A percentile compares a stretch with the other conserved stretches of the same genome.
Conservation (phyloP, 225 moss, liverwort and hornwort genomes). For the Physcomitrium patens region DNA sequence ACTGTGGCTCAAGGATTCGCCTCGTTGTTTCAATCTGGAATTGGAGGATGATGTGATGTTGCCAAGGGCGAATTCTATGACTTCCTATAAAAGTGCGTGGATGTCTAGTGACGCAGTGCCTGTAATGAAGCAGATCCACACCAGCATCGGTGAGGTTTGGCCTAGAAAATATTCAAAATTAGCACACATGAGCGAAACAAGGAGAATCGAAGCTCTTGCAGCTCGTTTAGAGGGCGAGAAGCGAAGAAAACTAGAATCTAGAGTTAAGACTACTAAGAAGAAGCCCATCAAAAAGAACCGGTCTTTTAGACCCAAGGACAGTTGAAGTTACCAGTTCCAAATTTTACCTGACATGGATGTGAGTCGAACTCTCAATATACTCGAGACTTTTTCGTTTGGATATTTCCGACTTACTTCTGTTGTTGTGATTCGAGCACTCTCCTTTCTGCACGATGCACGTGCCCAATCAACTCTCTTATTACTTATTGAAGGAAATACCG, state of each 20-base stretch:
- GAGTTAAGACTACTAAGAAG: constrained; percentile 22
- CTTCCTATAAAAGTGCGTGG: constrained; percentile 75
- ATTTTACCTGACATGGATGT: not conserved
- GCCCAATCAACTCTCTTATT: no score
- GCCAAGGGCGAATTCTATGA: constrained; percentile 77
- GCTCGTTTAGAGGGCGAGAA: constrained; percentile 68
- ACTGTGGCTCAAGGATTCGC: constrained; percentile 94
- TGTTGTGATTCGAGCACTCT: no score
- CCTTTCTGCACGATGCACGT: no score
- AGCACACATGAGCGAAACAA: constrained; percentile 66
- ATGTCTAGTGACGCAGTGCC: constrained; percentile 79
- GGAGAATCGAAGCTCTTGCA: constrained; percentile 67
- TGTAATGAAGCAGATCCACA: constrained; percentile 82
- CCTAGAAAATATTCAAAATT: constrained; percentile 76
- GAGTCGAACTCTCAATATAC: not conserved
- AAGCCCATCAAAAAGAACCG: constrained; percentile 27
- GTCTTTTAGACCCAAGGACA: constrained; percentile 22
- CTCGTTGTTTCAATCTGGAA: constrained; percentile 75
- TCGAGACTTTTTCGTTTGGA: not conserved
- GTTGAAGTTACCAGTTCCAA: constrained; percentile 16
- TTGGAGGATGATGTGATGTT: constrained; percentile 61
- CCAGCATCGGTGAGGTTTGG: constrained; percentile 69
- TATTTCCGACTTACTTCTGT: not conserved
- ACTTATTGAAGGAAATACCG: no score
- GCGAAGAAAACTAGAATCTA: constrained; percentile 42